Evolutionary conservation across 148 eudicot species (phyloP), one percentile per base, ranked within the genome.

Genomic region (Diospyros kaki): DNA sequence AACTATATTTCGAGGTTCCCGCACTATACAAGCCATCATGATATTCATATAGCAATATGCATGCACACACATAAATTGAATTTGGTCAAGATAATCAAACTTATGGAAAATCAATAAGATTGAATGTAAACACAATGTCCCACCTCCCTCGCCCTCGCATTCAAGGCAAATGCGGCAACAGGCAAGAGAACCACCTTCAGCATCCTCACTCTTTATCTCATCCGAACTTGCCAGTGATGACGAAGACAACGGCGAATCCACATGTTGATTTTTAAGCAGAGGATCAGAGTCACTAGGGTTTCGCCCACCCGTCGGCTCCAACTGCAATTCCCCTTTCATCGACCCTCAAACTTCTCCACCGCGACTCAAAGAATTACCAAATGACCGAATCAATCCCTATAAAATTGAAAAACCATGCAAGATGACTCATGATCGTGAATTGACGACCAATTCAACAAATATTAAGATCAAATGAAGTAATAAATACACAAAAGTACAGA

Each of bases 121-220:
- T 52, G 59, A 64, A 70, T 3, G 55, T 2, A 39, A 45, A 8
- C 62, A 3, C 9, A 71, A 73, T 41, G 28, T 59, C 51, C 44
- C 38, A 88, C 94, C 94, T 74, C 81, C 87, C 44, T 90, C 91
- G 8, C 89, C 94, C 55, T 90, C 97, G 58, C 86, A 85, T 78
- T 92, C 94, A 43, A 92, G 94, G 84, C 97, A 92, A 81, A 92
- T 92, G 44, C 98, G 91, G 78, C 98, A 93, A 75, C 76, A 78
- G 62, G 86, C 82, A 55, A 82, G 58, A 14, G 82, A 81, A 45
- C 93, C 93, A 54, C 85, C 83, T 81, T 93, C 98, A n/a, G 75
- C 77, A 78, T 87, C 80, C 8, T 77, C 82, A 53, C 62, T 70
- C 50, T 74, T 83, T 64, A 85, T 83, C 87, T 86, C 91, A 58